phyloP scores from a whole-genome alignment of 2,329 filamentous ascomycete genomes.

The Phaeosphaeria sp. region DNA sequence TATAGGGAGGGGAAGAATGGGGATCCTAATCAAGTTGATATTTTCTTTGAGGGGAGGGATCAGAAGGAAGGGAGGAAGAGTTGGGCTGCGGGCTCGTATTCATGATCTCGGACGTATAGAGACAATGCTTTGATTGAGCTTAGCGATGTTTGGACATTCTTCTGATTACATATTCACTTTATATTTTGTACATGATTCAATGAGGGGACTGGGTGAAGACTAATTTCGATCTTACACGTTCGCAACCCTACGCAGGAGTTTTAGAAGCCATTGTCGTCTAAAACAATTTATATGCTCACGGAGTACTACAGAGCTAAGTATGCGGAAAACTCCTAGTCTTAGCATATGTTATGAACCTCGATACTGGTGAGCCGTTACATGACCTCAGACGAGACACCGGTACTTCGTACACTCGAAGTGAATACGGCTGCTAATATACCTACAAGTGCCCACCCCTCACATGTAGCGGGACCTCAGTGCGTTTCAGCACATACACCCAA shows the following conservation, averaged over 20 bases:
- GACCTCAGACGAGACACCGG: too few relatives aligned
- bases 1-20: constrained; percentile 33
- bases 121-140: background rate
- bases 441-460: constrained; percentile 17
- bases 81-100: constrained; percentile 37
- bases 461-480: constrained; percentile 40
- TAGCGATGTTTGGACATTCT: background rate
- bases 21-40: constrained; percentile 35
- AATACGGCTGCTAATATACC: too few relatives aligned
- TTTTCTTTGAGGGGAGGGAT: constrained; percentile 35
- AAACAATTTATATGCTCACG: too few relatives aligned
- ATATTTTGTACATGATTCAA: background rate
- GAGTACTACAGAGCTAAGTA: too few relatives aligned
- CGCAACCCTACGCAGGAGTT: too few relatives aligned
- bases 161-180: background rate
- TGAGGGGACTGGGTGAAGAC: too few relatives aligned
- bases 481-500: constrained; percentile 49
- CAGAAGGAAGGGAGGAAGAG: constrained; percentile 28
- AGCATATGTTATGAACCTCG: too few relatives aligned
- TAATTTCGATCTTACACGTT: too few relatives aligned
- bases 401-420: too few relatives aligned
- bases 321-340: too few relatives aligned
- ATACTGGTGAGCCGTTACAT: too few relatives aligned
- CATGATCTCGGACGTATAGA: constrained; percentile 3
- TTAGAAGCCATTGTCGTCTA: too few relatives aligned